These are phyloP conservation scores for Zea mays DNA, from an alignment of 176 grass and related monocot genomes.

Conservation along the genomic window DNA sequence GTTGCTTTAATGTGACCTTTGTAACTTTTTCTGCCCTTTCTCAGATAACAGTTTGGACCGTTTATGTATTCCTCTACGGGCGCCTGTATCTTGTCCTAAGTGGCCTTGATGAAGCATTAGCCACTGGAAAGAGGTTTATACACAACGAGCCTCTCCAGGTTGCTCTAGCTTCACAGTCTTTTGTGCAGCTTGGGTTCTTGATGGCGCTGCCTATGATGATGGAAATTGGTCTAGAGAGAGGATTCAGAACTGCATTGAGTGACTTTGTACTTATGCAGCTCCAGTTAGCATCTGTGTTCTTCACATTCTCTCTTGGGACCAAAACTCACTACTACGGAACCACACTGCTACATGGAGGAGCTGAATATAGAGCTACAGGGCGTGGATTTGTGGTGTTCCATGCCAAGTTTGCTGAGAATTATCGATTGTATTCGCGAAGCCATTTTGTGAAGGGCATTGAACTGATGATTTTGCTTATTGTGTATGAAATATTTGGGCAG, in stretches of 20 bases:
- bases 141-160: constrained; percentile 86
- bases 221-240: constrained; percentile 96
- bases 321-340: constrained; percentile 97
- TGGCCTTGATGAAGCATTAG: constrained; percentile 67
- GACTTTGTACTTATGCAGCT: constrained; percentile 97
- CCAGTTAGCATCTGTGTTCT: constrained; percentile 92
- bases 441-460: constrained; percentile 97
- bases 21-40: constrained; percentile 23
- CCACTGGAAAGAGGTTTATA: constrained; percentile 58
- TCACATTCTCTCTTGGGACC: constrained; percentile 90
- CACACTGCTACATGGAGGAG: constrained; percentile 87
- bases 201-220: constrained; percentile 98
- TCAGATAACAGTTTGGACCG: constrained; percentile 83
- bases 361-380: constrained; percentile 86
- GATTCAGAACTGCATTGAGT: constrained; percentile 88
- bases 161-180: constrained; percentile 85
- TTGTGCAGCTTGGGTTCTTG: constrained; percentile 91
- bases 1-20: constrained; percentile 27
- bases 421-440: constrained; percentile 81
- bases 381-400: constrained; percentile 99
- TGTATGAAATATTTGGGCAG: constrained; percentile 91
- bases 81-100: constrained; percentile 89
- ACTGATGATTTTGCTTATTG: constrained; percentile 79
- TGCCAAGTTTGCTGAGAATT: constrained; percentile 92
- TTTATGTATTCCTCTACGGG: constrained; percentile 93